Conservation (phyloP, 1,139 yeast species). For the Hyphopichia fennica region DNA sequence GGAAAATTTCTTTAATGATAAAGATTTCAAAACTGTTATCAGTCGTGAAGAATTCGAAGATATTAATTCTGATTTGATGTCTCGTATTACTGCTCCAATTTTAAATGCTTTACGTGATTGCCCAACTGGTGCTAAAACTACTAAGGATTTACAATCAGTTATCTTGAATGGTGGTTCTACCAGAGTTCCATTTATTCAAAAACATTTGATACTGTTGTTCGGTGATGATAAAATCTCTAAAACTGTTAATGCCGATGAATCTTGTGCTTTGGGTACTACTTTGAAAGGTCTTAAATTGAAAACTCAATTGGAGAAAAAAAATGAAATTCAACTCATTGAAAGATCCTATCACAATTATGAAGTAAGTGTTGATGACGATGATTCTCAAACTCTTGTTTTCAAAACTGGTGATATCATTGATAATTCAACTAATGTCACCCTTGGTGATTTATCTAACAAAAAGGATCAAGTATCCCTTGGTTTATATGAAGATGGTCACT, state of each 20-base stretch:
- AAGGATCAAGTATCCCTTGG: constrained; percentile 37
- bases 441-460: constrained; percentile 26
- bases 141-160: constrained; percentile 58
- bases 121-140: constrained; percentile 23
- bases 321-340: constrained; percentile 63
- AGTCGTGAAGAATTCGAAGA: constrained; percentile 80
- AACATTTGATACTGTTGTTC: constrained; percentile 50
- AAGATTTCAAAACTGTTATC: constrained; percentile 67
- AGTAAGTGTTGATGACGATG: constrained; percentile 32
- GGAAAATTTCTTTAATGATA: constrained; percentile 68
- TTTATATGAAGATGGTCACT: constrained; percentile 54
- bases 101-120: constrained; percentile 44
- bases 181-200: constrained; percentile 85
- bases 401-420: constrained; percentile 39
- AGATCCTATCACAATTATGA: constrained; percentile 47
- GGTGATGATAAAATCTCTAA: constrained; percentile 71
- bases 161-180: constrained; percentile 90
- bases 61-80: constrained; percentile 41
- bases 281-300: constrained; percentile 66
- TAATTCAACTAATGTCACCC: constrained; percentile 24
- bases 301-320: constrained; percentile 52
- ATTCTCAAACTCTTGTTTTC: constrained; percentile 37
- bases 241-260: constrained; percentile 93
- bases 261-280: constrained; percentile 88
- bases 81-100: constrained; percentile 56